These are phyloP conservation scores for Peronospora farinosa DNA, from an alignment of 352 stramenopile species.

Conservation along the genomic window DNA sequence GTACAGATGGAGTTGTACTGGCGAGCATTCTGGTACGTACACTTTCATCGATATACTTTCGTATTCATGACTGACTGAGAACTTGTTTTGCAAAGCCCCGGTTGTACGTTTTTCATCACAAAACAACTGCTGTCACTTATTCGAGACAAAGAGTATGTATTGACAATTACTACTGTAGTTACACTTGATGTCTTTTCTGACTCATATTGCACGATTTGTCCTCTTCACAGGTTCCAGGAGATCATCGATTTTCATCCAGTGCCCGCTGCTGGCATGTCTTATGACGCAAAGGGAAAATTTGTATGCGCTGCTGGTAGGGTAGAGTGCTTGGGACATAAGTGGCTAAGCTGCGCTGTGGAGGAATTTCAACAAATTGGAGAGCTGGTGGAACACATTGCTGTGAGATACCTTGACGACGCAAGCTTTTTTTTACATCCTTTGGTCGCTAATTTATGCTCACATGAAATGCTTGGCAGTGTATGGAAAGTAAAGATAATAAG, in stretches of 20 bases:
- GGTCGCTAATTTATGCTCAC: slow-evolving; percentile 7
- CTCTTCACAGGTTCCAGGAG: slow-evolving; percentile 47
- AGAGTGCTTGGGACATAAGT: slow-evolving; percentile 74
- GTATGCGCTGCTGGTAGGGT: slow-evolving; percentile 59
- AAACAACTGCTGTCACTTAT: slow-evolving; percentile 57
- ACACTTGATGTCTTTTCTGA: slow-evolving; percentile 10
- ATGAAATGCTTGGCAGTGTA: slow-evolving; percentile 32
- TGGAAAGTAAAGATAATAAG: slow-evolving; percentile 76
- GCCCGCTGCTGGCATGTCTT: slow-evolving; percentile 57
- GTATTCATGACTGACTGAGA: slow-evolving; percentile 1
- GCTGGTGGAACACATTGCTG: slow-evolving; percentile 54
- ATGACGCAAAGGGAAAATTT: slow-evolving; percentile 54
- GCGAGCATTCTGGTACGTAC: slow-evolving; percentile 70
- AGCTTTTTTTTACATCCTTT: not conserved
- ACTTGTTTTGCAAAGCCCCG: slow-evolving; percentile 33
- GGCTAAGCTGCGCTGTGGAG: slow-evolving; percentile 68
- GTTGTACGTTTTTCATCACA: slow-evolving; percentile 70
- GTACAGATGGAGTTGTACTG: slow-evolving; percentile 69
- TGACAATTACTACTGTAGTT: not conserved
- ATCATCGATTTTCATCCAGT: slow-evolving; percentile 66
- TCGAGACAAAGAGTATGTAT: slow-evolving; percentile 45
- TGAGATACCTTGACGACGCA: slow-evolving; percentile 20
- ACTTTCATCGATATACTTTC: not conserved
- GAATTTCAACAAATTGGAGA: slow-evolving; percentile 59
- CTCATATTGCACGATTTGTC: not conserved